These are phyloP conservation scores for Rhizopogon salebrosus DNA, from an alignment of 768 basidiomycete genomes.

Conservation along the genomic window DNA sequence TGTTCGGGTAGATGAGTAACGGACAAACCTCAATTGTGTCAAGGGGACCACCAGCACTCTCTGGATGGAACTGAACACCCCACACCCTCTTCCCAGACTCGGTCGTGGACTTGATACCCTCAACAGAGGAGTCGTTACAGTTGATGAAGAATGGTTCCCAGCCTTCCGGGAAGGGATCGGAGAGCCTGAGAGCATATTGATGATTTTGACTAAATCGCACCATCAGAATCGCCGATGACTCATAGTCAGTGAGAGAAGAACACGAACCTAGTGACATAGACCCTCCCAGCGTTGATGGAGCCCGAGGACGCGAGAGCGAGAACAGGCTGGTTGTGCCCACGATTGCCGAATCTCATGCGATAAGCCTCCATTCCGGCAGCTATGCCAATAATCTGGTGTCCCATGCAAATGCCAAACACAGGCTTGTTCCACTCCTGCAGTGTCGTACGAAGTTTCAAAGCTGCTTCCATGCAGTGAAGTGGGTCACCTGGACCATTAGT, in stretches of 20 bases:
- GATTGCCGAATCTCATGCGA: constrained; percentile 99
- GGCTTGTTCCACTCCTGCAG: constrained; percentile 89
- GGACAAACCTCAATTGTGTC: constrained; percentile 89
- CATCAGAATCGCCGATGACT: neutral
- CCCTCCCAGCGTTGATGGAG: constrained; percentile 90
- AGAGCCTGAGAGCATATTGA: constrained; percentile 92
- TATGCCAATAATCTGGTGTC: constrained; percentile 96
- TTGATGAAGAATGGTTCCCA: constrained; percentile 99
- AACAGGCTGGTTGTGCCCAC: constrained; percentile 98
- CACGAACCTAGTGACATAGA: constrained; percentile 87
- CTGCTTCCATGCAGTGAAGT: constrained; percentile 80
- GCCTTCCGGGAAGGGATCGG: constrained; percentile 92
- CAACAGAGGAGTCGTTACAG: constrained; percentile 97
- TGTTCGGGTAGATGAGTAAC: too few relatives aligned
- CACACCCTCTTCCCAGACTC: constrained; percentile 89
- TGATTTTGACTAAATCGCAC: constrained; percentile 77
- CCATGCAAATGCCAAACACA: constrained; percentile 99
- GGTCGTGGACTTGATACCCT: constrained; percentile 93
- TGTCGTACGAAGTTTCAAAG: constrained; percentile 72
- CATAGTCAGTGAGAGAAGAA: neutral
- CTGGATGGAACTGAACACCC: constrained; percentile 99
- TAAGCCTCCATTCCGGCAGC: constrained; percentile 96
- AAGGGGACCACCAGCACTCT: constrained; percentile 95
- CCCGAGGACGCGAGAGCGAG: constrained; percentile 91
- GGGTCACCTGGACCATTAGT: constrained; percentile 98